Evolutionary conservation across 2,329 filamentous ascomycete genomes (phyloP), one percentile per base, ranked within the genome.

Genomic region (Pseudopithomyces chartarum): DNA sequence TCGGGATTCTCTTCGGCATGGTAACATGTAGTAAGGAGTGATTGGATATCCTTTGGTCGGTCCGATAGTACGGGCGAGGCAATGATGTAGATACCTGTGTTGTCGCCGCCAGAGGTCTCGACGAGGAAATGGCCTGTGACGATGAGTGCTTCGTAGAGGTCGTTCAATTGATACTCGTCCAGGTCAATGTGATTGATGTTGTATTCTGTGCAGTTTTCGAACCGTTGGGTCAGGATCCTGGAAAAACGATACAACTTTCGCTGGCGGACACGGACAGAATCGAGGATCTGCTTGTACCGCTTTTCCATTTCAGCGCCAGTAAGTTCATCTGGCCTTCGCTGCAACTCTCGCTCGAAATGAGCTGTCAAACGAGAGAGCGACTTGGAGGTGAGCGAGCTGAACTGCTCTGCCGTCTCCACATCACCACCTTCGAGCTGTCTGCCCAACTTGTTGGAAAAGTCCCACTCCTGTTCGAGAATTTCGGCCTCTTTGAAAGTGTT

Each of bases 401-500:
- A 99, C 73, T 99, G 95, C 79, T 98, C 95, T 1, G 95, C 95
- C 40, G 98, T 95, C 78, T 98, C 94, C 39, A 98, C 90, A 73
- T 98, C 92, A 60, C 95, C 96, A 29, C 91, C 90, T 65, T 96
- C 89, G n/a, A 99, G 84, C 73, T 95, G 90, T 47, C 91, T 87
- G 23, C 94, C 95, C 55, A 99, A 91, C 67, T 93, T 88, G 69
- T 98, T 98, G 52, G 91, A 96, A 70, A 98, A 98, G 55, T 92
- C 92, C 95, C 95, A 99, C 77, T 99, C 95, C 69, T 97, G 92
- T 73, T 97, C 96, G 46, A 99, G 80, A 62, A 99, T 90, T 80
- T 99, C 95, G 6, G 95, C 95, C 76, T 99, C 95, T 73, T 98
- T 98, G 84, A 99, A 99, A 0, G 93, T 97, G 78, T 98, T 99